phyloP scores from a whole-genome alignment of 2,329 filamentous ascomycete genomes.

The Talaromyces atroroseus region DNA sequence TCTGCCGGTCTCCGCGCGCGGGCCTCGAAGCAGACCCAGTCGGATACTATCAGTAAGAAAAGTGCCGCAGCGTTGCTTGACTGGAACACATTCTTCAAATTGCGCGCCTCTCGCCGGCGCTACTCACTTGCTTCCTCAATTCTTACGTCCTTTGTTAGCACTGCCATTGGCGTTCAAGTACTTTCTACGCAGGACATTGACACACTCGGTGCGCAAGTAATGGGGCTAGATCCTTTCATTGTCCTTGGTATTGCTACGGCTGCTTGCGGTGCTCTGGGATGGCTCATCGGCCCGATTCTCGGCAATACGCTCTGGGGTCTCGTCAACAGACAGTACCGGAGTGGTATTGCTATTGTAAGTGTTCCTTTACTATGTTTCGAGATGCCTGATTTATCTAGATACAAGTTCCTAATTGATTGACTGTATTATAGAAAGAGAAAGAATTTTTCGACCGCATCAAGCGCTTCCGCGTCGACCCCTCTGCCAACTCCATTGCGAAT shows the following conservation, averaged over 20 bases:
- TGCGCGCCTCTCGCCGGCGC: constrained; percentile 77
- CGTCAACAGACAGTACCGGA: constrained; percentile 64
- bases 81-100: constrained; percentile 90
- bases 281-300: constrained; percentile 78
- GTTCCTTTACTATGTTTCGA: background rate
- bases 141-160: constrained; percentile 57
- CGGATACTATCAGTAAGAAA: constrained; percentile 20
- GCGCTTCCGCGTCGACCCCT: constrained; percentile 86
- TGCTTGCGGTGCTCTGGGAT: constrained; percentile 72
- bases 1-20: background rate
- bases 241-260: constrained; percentile 76
- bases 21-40: constrained; percentile 24
- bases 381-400: no score
- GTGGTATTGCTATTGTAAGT: constrained; percentile 65
- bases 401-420: background rate
- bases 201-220: constrained; percentile 55
- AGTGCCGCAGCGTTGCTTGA: constrained; percentile 46
- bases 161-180: constrained; percentile 47
- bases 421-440: constrained; percentile 67
- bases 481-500: constrained; percentile 81
- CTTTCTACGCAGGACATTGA: constrained; percentile 70
- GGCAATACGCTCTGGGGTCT: constrained; percentile 76
- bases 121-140: constrained; percentile 77
- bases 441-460: constrained; percentile 90
- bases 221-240: constrained; percentile 83